Evolutionary conservation across 139 green algal species (phyloP).

Genomic region (Tetradesmus obliquus): DNA sequence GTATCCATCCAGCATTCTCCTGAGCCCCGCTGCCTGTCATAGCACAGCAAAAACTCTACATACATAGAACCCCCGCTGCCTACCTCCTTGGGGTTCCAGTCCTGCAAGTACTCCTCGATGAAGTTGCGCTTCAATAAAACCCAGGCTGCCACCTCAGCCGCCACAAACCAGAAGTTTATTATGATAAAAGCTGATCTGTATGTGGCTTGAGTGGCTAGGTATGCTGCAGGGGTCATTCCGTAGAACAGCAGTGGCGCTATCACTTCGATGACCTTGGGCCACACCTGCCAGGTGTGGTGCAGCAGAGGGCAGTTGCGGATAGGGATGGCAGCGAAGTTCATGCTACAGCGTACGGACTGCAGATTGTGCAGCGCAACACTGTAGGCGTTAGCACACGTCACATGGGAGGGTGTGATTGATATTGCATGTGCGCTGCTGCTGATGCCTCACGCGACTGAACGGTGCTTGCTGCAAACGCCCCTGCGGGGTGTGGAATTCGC

Average conservation of each 20-base stretch:
- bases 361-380: no score
- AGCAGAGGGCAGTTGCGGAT: neutral
- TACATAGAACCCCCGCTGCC: no score
- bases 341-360: no score
- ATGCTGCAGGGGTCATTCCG: neutral
- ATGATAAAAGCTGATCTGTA: constrained; percentile 9
- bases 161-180: constrained; percentile 34
- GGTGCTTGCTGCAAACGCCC: no score
- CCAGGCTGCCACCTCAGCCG: neutral
- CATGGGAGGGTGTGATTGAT: neutral
- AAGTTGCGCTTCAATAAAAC: neutral
- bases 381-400: no score
- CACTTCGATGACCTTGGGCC: constrained; percentile 32
- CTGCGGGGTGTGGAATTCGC: neutral
- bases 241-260: constrained; percentile 15
- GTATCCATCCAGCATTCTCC: no score
- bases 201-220: neutral
- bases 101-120: constrained; percentile 2
- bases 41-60: no score
- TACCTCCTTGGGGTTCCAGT: constrained; percentile 10
- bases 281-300: neutral
- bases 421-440: neutral
- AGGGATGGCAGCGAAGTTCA: no score
- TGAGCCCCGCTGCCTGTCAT: no score
- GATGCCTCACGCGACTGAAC: neutral